phyloP scores from a whole-genome alignment of 1,284 basidiomycete genomes.

The Exobasidium rhododendri region DNA sequence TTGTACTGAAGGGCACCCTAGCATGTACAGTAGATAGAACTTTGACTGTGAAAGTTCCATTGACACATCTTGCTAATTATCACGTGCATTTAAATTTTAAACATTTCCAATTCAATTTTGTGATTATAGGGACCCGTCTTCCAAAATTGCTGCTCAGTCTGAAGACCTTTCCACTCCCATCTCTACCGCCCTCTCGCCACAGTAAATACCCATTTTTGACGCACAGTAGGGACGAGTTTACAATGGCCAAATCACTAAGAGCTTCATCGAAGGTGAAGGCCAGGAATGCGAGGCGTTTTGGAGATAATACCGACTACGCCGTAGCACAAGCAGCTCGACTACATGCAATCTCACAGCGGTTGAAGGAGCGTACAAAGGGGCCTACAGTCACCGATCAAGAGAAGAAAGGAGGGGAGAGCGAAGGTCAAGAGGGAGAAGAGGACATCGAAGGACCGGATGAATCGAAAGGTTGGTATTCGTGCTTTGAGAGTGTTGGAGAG shows the following conservation, averaged over 20 bases:
- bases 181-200: too few species aligned
- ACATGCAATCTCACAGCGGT: slow-evolving; percentile 70
- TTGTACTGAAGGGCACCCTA: too few species aligned
- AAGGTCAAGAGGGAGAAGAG: slow-evolving; percentile 57
- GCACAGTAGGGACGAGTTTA: too few species aligned
- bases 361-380: slow-evolving; percentile 51
- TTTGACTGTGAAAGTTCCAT: too few species aligned
- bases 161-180: too few species aligned
- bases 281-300: slow-evolving; percentile 77
- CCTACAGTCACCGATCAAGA: slow-evolving; percentile 55
- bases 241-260: slow-evolving; percentile 88
- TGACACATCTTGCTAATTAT: too few species aligned
- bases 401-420: slow-evolving; percentile 54
- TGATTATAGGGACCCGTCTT: too few species aligned
- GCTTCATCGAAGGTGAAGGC: slow-evolving; percentile 82
- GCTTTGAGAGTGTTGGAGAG: background rate
- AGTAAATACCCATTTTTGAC: too few species aligned
- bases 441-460: slow-evolving; percentile 36
- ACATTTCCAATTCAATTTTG: too few species aligned
- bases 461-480: background rate
- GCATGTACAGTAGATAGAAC: too few species aligned
- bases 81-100: too few species aligned
- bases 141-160: too few species aligned
- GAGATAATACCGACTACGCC: slow-evolving; percentile 69
- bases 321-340: slow-evolving; percentile 79